Conservation (phyloP, 257 asterid species). For the Solanum sparsipilum region DNA sequence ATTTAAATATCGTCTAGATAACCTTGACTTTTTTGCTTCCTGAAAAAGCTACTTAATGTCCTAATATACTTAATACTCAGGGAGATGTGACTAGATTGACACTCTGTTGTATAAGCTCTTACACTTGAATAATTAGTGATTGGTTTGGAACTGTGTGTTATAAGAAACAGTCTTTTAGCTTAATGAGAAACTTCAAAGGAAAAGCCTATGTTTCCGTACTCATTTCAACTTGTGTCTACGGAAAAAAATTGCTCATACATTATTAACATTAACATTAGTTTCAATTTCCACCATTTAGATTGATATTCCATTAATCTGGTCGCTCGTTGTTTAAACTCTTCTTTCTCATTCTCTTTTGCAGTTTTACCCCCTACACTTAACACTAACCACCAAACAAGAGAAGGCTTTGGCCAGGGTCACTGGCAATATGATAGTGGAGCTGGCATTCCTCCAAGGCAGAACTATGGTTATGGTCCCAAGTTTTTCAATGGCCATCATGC, state of each 20-base stretch:
- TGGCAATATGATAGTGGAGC: slow-evolving; percentile 70
- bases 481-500: slow-evolving; percentile 46
- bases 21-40: neutral
- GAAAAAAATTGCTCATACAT: neutral
- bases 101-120: neutral
- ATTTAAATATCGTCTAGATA: neutral
- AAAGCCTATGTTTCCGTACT: neutral
- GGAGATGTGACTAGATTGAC: neutral
- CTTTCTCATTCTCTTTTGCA: slow-evolving; percentile 19
- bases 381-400: slow-evolving; percentile 52
- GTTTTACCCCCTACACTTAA: slow-evolving; percentile 57
- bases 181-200: neutral
- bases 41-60: neutral
- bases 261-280: neutral
- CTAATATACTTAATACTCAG: neutral
- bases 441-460: slow-evolving; percentile 62
- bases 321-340: neutral
- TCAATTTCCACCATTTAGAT: neutral
- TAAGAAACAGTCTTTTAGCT: neutral
- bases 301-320: neutral
- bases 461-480: slow-evolving; percentile 41
- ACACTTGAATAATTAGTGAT: neutral
- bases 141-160: neutral
- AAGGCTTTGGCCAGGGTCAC: slow-evolving; percentile 68
- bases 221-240: neutral